Percentiles rank a stretch among this genome's conserved stretches.
phyloP scores from a whole-genome alignment of 148 eudicot genomes.

The Simmondsia chinensis region DNA sequence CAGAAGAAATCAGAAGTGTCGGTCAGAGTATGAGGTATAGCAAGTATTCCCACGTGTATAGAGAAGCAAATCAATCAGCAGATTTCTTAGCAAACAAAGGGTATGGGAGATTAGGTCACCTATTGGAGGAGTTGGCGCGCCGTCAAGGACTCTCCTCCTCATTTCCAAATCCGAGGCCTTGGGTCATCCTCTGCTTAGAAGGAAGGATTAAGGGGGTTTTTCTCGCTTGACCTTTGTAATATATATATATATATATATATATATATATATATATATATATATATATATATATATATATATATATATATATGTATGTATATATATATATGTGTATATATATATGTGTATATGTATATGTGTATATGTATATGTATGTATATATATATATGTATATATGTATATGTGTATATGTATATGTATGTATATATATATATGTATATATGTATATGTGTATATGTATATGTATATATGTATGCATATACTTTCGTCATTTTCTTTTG shows the following conservation, averaged over 20 bases:
- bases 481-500: no score
- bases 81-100: no score
- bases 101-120: no score
- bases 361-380: neutral
- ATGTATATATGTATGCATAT: neutral
- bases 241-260: constrained; percentile 1
- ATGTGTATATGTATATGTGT: neutral
- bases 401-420: neutral
- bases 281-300: neutral
- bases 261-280: constrained; percentile 1
- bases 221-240: neutral
- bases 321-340: neutral
- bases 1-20: no score
- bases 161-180: no score
- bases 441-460: neutral
- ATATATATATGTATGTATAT: neutral
- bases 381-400: neutral
- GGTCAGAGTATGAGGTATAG: no score
- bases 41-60: no score
- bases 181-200: no score
- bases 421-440: constrained; percentile 1
- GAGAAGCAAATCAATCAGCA: no score
- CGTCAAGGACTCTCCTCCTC: no score
- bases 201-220: no score
- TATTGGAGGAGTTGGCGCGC: no score